Evolutionary conservation across 306 rosid genomes (phyloP).

Genomic region (Cajanus cajan): DNA sequence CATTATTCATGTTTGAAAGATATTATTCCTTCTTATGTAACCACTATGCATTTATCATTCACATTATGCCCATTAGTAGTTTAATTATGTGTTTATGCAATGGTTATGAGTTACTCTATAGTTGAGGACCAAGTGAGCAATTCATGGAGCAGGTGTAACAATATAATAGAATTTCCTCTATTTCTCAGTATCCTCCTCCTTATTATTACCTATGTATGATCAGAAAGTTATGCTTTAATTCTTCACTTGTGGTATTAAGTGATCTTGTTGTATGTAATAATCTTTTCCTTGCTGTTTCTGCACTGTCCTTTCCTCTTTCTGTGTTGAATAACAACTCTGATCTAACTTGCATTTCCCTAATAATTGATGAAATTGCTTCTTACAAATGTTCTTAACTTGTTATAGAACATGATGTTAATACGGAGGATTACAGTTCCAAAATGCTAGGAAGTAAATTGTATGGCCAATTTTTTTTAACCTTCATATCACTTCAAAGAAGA

Average conservation of each 20-base stretch:
- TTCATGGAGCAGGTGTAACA: no score
- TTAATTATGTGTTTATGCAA: no score
- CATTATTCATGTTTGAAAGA: no score
- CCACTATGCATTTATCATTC: no score
- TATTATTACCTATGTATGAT: not conserved
- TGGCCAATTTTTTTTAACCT: not conserved
- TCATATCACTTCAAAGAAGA: not conserved
- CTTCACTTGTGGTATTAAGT: conserved; percentile 27
- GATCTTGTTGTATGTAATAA: not conserved
- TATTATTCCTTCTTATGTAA: no score
- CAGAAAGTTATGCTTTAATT: conserved; percentile 20
- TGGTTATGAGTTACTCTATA: not conserved
- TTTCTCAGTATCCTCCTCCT: no score
- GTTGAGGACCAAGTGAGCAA: no score
- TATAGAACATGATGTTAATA: not conserved
- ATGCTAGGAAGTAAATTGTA: not conserved
- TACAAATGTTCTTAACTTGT: not conserved
- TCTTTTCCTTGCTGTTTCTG: not conserved
- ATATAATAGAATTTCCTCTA: not conserved
- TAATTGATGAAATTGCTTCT: no score
- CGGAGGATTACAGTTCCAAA: not conserved
- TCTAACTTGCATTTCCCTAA: not conserved
- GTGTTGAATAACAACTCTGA: not conserved
- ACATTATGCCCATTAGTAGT: no score
- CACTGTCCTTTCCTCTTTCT: not conserved